Conservation (phyloP, 2,329 filamentous ascomycete species). For the Nemania abortiva region DNA sequence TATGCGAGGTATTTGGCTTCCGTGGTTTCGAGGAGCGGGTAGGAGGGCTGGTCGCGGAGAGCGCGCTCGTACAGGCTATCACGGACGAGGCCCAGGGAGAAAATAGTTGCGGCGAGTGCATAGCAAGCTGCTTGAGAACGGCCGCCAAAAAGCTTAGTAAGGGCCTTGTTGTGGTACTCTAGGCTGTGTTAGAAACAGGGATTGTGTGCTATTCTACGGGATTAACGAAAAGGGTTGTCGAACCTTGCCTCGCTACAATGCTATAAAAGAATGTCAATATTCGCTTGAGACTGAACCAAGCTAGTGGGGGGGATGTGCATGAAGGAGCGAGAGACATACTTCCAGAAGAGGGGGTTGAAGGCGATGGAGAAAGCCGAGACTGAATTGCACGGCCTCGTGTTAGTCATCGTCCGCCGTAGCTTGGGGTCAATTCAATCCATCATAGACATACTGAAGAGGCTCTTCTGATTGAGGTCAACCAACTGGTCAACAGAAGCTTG, state of each 20-base stretch:
- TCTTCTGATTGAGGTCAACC: slow-evolving; percentile 75
- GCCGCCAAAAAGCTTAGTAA: slow-evolving; percentile 88
- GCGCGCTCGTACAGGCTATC: slow-evolving; percentile 90
- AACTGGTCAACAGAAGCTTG: slow-evolving; percentile 56
- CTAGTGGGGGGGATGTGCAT: not conserved
- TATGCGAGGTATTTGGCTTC: slow-evolving; percentile 73
- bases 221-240: slow-evolving; percentile 41
- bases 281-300: not conserved
- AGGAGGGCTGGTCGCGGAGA: slow-evolving; percentile 78
- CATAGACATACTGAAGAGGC: slow-evolving; percentile 70
- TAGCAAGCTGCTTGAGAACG: slow-evolving; percentile 87
- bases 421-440: not conserved
- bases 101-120: slow-evolving; percentile 87
- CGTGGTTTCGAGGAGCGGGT: slow-evolving; percentile 75
- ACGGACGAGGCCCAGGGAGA: slow-evolving; percentile 88
- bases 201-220: slow-evolving; percentile 30
- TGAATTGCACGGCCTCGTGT: slow-evolving; percentile 53
- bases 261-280: slow-evolving; percentile 58
- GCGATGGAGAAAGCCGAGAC: slow-evolving; percentile 85
- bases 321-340: slow-evolving; percentile 71
- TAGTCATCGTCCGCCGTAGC: slow-evolving; percentile 27
- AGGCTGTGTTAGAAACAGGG: slow-evolving; percentile 41
- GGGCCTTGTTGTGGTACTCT: slow-evolving; percentile 93
- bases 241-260: slow-evolving; percentile 86
- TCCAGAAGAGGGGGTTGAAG: slow-evolving; percentile 99